A percentile compares a stretch with the other conserved stretches of the same genome.
These are phyloP conservation scores for Mycena polygramma DNA, from an alignment of 768 basidiomycete genomes.

Conservation along the genomic window DNA sequence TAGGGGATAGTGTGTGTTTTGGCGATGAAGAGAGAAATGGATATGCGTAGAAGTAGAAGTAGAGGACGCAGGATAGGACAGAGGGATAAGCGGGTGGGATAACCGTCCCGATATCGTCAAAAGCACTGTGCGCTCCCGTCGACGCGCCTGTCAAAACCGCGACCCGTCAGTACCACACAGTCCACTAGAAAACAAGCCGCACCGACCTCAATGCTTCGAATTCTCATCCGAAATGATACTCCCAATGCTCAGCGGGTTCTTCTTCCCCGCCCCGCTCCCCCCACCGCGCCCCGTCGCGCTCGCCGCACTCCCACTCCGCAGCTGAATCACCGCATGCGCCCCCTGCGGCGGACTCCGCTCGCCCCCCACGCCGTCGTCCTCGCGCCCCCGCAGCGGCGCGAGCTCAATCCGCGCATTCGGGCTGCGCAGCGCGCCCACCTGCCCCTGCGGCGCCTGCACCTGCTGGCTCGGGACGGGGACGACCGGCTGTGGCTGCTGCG, in stretches of 20 bases:
- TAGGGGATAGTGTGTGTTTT: too few species aligned
- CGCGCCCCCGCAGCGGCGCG: conserved; percentile 60
- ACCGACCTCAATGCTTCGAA: conserved; percentile 23
- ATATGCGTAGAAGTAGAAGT: too few species aligned
- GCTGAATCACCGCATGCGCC: conserved; percentile 50
- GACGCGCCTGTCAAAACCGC: too few species aligned
- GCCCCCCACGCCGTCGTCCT: conserved; percentile 27
- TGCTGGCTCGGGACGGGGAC: conserved; percentile 14
- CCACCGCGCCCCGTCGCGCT: conserved; percentile 39
- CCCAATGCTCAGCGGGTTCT: conserved; percentile 77
- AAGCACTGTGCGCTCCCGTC: too few species aligned
- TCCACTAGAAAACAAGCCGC: not conserved
- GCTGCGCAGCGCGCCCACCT: conserved; percentile 39
- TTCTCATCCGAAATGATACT: conserved; percentile 74
- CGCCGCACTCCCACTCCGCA: conserved; percentile 50
- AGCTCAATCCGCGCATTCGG: conserved; percentile 64
- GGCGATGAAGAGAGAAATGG: too few species aligned
- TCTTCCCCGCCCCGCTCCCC: conserved; percentile 56
- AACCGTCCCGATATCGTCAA: too few species aligned
- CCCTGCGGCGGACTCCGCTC: conserved; percentile 35
- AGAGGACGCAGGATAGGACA: too few species aligned
- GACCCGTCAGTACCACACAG: too few species aligned
- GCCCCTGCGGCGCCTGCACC: conserved; percentile 36
- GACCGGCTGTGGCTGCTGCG: conserved; percentile 27
- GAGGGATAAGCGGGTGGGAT: too few species aligned